Percentiles rank a stretch among this genome's conserved stretches.
These are phyloP conservation scores for Metschnikowia aberdeeniae DNA, from an alignment of 805 yeast genomes.

Conservation along the genomic window DNA sequence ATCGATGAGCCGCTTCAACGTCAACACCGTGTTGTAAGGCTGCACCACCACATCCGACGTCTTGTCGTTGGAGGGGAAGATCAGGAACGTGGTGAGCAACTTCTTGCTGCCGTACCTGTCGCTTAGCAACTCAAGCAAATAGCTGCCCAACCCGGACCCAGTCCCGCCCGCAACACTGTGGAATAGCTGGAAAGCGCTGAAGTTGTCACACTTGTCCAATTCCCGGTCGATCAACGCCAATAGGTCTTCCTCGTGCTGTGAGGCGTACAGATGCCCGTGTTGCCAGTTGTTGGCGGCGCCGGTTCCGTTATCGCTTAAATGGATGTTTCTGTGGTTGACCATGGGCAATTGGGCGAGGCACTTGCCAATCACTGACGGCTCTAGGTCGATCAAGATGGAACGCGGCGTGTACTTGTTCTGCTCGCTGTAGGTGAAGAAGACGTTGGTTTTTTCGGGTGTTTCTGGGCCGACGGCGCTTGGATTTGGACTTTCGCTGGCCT, in stretches of 20 bases:
- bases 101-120: slow-evolving; percentile 81
- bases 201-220: slow-evolving; percentile 81
- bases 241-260: slow-evolving; percentile 63
- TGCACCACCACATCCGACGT: slow-evolving; percentile 97
- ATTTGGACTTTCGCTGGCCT: slow-evolving; percentile 15
- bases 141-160: slow-evolving; percentile 93
- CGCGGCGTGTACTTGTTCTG: slow-evolving; percentile 83
- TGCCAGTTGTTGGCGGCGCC: slow-evolving; percentile 99
- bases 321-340: slow-evolving; percentile 80
- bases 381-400: slow-evolving; percentile 79
- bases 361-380: slow-evolving; percentile 79
- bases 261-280: slow-evolving; percentile 78
- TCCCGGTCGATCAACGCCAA: slow-evolving; percentile 84
- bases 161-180: slow-evolving; percentile 99
- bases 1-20: slow-evolving; percentile 77
- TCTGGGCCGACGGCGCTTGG: background rate
- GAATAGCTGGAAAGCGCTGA: slow-evolving; percentile 84
- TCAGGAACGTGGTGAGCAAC: slow-evolving; percentile 76
- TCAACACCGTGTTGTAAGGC: slow-evolving; percentile 85
- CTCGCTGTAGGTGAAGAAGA: slow-evolving; percentile 76
- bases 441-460: slow-evolving; percentile 68
- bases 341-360: slow-evolving; percentile 52
- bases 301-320: slow-evolving; percentile 72
- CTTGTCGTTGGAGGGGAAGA: slow-evolving; percentile 73
- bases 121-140: slow-evolving; percentile 66